These are phyloP conservation scores for Claviceps purpurea DNA, from an alignment of 2,329 filamentous ascomycete species.

Conservation along the genomic window DNA sequence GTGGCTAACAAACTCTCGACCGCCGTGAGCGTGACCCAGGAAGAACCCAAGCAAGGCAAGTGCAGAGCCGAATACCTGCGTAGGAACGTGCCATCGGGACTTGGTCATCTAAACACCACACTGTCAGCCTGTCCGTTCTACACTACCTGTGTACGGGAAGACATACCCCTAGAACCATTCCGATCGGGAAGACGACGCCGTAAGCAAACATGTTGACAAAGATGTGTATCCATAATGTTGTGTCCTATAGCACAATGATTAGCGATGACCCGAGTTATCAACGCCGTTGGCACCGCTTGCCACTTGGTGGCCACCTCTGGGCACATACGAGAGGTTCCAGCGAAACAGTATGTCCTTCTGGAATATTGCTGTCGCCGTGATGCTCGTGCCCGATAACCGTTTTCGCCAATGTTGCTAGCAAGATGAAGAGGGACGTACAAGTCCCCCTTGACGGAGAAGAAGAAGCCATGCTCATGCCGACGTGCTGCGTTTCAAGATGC, in stretches of 20 bases:
- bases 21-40: conserved; percentile 80
- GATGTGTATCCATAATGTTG: conserved; percentile 87
- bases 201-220: conserved; percentile 76
- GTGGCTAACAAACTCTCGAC: conserved; percentile 61
- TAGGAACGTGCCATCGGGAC: conserved; percentile 86
- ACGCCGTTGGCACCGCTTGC: background rate
- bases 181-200: conserved; percentile 82
- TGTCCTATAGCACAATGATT: conserved; percentile 41
- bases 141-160: background rate
- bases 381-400: conserved; percentile 33
- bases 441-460: conserved; percentile 6
- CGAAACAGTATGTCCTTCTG: conserved; percentile 57
- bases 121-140: background rate
- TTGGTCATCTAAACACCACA: conserved; percentile 54
- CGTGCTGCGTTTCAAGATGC: conserved; percentile 5
- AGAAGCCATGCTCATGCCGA: conserved; percentile 10
- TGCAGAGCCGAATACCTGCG: conserved; percentile 61
- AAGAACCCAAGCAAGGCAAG: conserved; percentile 78
- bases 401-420: conserved; percentile 13
- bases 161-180: conserved; percentile 87
- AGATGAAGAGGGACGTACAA: conserved; percentile 9
- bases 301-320: background rate
- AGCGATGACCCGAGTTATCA: conserved; percentile 12
- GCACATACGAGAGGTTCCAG: conserved; percentile 55
- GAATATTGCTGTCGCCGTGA: conserved; percentile 39